Conservation (phyloP, 2,329 filamentous ascomycete genomes). For the Aspergillus candidus region DNA sequence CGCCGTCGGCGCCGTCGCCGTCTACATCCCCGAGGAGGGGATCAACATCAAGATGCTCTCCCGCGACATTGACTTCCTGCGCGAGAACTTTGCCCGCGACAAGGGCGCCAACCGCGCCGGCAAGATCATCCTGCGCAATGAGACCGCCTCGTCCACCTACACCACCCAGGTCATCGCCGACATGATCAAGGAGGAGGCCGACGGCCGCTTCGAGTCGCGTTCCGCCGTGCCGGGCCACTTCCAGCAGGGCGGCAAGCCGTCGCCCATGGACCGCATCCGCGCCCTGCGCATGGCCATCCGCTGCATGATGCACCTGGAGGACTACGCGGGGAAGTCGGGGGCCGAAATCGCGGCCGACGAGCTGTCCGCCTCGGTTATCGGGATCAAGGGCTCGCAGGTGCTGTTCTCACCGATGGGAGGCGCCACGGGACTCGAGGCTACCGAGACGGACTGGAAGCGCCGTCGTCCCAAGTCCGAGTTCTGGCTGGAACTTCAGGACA, state of each 20-base stretch:
- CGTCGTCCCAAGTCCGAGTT: conserved; percentile 76
- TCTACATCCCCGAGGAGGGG: conserved; percentile 96
- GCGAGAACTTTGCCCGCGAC: conserved; percentile 77
- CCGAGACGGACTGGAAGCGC: conserved; percentile 89
- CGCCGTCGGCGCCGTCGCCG: conserved; percentile 82
- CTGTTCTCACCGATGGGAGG: conserved; percentile 73
- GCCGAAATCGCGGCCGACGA: conserved; percentile 67
- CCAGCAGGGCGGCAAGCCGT: conserved; percentile 88
- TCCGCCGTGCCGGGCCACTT: conserved; percentile 91
- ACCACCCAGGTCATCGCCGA: conserved; percentile 87
- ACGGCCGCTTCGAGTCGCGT: conserved; percentile 85
- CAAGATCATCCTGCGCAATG: conserved; percentile 93
- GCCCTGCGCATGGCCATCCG: conserved; percentile 89
- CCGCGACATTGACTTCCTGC: conserved; percentile 81
- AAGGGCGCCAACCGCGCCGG: conserved; percentile 83
- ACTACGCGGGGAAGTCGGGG: conserved; percentile 60
- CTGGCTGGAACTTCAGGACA: conserved; percentile 73
- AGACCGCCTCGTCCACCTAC: conserved; percentile 86
- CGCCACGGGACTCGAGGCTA: conserved; percentile 62
- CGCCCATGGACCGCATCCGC: conserved; percentile 90
- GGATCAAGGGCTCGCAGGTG: conserved; percentile 82
- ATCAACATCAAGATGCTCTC: conserved; percentile 90
- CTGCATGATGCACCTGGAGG: conserved; percentile 86
- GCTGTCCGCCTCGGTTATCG: conserved; percentile 74
- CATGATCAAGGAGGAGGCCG: conserved; percentile 90